These are phyloP conservation scores for Vitis riparia DNA, from an alignment of 164 flowering plant species.

Conservation along the genomic window DNA sequence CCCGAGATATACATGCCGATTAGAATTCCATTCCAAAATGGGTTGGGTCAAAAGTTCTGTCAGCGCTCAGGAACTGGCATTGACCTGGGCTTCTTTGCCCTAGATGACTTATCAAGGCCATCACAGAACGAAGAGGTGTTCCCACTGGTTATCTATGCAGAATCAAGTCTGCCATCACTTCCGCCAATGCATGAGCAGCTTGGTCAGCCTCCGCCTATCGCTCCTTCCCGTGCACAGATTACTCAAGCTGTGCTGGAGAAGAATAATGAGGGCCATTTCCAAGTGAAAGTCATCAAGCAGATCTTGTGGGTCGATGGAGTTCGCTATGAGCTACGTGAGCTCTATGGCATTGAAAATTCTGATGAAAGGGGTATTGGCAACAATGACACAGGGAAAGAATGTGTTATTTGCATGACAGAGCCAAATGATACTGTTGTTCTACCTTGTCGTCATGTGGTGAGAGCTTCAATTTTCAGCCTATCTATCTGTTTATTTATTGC, in stretches of 20 bases:
- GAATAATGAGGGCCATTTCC: conserved; percentile 45
- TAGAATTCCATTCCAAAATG: conserved; percentile 64
- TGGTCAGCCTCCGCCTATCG: conserved; percentile 22
- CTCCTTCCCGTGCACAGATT: conserved; percentile 56
- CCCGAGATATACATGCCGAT: conserved; percentile 57
- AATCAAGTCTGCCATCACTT: conserved; percentile 32
- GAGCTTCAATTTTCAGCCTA: conserved; percentile 3
- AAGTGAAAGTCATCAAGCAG: conserved; percentile 69
- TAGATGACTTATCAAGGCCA: conserved; percentile 72
- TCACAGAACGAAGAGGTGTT: conserved; percentile 64
- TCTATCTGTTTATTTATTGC: no score
- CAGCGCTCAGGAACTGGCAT: conserved; percentile 86
- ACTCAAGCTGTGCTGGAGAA: conserved; percentile 79
- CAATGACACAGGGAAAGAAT: conserved; percentile 63
- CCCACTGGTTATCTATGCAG: conserved; percentile 81
- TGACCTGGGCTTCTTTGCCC: conserved; percentile 70
- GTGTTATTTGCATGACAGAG: conserved; percentile 94
- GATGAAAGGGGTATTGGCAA: conserved; percentile 41
- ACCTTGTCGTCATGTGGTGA: conserved; percentile 97
- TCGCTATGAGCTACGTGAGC: conserved; percentile 82
- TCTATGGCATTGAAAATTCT: conserved; percentile 75
- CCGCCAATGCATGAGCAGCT: conserved; percentile 24
- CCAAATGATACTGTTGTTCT: conserved; percentile 84
- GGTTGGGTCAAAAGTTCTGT: conserved; percentile 62
- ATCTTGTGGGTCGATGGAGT: conserved; percentile 72